These are phyloP conservation scores for Acephala macrosclerotiorum DNA, from an alignment of 2,329 filamentous ascomycete genomes.

Conservation along the genomic window DNA sequence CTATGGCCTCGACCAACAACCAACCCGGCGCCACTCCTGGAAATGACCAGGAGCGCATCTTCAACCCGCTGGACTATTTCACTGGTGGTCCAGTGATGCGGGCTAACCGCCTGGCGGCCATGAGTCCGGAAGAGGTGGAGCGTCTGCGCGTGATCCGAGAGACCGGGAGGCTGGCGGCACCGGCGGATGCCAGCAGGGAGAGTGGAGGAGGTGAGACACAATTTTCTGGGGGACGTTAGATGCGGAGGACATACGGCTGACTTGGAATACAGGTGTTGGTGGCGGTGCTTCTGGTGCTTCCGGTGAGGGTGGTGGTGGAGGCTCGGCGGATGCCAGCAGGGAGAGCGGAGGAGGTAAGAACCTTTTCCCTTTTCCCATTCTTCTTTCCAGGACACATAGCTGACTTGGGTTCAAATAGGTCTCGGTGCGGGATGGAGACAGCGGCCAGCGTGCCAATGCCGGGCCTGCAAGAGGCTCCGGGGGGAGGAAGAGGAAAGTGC, in stretches of 20 bases:
- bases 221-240: too few species aligned
- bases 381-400: too few species aligned
- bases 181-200: background rate
- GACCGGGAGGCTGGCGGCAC: background rate
- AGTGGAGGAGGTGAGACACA: background rate
- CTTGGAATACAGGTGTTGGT: too few species aligned
- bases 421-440: too few species aligned
- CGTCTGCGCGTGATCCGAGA: background rate
- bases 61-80: background rate
- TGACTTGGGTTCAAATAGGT: too few species aligned
- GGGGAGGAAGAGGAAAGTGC: background rate
- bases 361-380: too few species aligned
- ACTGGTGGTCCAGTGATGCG: background rate
- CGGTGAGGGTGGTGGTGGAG: too few species aligned
- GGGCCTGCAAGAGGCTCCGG: background rate
- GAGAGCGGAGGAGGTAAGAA: too few species aligned
- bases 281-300: too few species aligned
- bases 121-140: background rate
- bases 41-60: background rate
- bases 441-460: background rate
- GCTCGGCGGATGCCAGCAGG: too few species aligned
- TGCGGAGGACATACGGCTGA: too few species aligned
- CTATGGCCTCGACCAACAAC: background rate
- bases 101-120: background rate
- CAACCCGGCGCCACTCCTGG: background rate